Base-by-base conservation (phyloP, 164 flowering plant genomes). In the Tetrastigma voinierianum region DNA sequence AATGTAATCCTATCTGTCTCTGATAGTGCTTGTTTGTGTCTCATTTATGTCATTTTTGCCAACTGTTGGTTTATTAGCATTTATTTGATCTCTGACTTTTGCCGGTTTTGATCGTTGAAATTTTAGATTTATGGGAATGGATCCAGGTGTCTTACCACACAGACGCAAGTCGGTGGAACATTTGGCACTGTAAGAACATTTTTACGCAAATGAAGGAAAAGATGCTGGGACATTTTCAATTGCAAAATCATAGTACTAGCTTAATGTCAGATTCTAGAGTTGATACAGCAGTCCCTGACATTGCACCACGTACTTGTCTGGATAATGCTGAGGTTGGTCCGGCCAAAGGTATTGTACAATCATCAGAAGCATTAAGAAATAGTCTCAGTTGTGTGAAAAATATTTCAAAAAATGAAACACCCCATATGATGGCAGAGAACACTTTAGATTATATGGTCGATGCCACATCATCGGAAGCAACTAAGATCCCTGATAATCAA, bases 121-220 rank as follows among this genome's bases (percentile, higher is more conserved):
- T 49, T 56, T 8, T 57, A 73, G 77, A 23, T 66, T 53, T 62
- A 73, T 59, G 68, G 62, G 52, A 49, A 46, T 18, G 54, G 51
- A 72, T 51, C 70, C 58, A 18, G 76, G 73, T 32, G 59, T 32
- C 55, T 69, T 61, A 46, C 67, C 73, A 64, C 62, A 59, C 55
- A 51, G 21, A 48, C 61, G 49, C 49, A 66, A 2, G 74, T 70
- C 52, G 66, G 68, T 7, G 65, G 67, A 43, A 64, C 77, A 61
- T 68, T 73, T 75, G 57, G 70, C 63, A 40, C 44, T 64, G 9
- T 74, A 40, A 72, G 61, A 69, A 47, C 48, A 62, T 72, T 62
- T 57, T 77, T 43, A 49, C 44, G 9, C 67, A 23, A 9, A 44
- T 74, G 14, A 80, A 69, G 66, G 66, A 61, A 61, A 72, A 55